Evolutionary conservation across 2,329 filamentous ascomycete genomes (phyloP), one percentile per base, ranked within the genome.

Genomic region (Fusarium compactum): DNA sequence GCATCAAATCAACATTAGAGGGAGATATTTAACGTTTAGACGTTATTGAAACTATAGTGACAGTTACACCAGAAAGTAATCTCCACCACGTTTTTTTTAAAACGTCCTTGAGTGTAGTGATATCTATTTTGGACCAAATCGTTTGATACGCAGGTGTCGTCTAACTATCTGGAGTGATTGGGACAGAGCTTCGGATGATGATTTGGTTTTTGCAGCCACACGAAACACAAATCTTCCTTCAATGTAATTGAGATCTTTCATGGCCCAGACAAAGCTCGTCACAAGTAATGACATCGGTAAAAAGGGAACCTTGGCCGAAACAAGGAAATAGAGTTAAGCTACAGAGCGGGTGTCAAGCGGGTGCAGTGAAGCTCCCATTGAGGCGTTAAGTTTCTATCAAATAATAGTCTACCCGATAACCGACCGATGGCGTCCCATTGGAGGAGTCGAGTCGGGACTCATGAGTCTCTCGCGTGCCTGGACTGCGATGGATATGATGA

Each of bases 351-450:
- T 62, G 45, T 24, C 11, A 34, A 41, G 38, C 16, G 30, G 25
- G 45, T 67, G 38, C 16, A 27, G n/a, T 15, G 4, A 62, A 51
- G 20, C 52, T 67, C 40, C 29, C 47, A 20, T 29, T 8, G 22
- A 38, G 38, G 66, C 66, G 61, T 48, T 7, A 47, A 44, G 20
- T 51, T 54, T 48, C 40, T n/a, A 43, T 34, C 8, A 58, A 41
- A 40, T 30, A 25, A 51, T 48, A 30, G 22, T 50, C 47, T 47
- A 53, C 32, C 44, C 34, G 44, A n/a, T 47, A 48, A 25, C 40
- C 25, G 44, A 15, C n/a, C 8, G 5, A 40, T 48, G 40, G 53
- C 41, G 29, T 30, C 27, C 12, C 7, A n/a, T 15, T 47, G 25
- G 12, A 15, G 14, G 24, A 24, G 16, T 27, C 40, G 16, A 24